A percentile compares a stretch with the other conserved stretches of the same genome.
Conservation (phyloP, 176 grass and related monocot species). For the Dactylis glomerata region DNA sequence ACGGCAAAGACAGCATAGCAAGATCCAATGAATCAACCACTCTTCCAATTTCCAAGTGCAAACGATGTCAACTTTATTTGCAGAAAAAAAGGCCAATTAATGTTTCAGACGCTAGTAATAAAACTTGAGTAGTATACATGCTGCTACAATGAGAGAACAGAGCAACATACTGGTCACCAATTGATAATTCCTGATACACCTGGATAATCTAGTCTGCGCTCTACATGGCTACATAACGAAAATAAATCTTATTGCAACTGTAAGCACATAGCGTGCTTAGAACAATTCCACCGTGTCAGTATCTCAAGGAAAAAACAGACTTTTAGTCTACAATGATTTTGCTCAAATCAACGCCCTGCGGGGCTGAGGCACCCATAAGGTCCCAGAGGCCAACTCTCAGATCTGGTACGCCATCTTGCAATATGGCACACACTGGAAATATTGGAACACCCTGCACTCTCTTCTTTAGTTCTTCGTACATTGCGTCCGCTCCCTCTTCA, state of each 20-base stretch:
- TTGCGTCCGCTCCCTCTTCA: slow-evolving; percentile 60
- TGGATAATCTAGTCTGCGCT: neutral
- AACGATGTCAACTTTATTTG: neutral
- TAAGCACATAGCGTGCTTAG: neutral
- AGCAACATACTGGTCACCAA: neutral
- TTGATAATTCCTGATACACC: neutral
- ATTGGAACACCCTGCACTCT: slow-evolving; percentile 61
- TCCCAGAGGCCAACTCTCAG: slow-evolving; percentile 63
- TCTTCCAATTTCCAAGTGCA: neutral
- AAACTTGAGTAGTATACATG: neutral
- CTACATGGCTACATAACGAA: neutral
- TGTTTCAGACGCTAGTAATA: neutral
- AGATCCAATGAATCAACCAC: neutral
- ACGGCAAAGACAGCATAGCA: neutral
- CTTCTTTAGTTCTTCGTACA: slow-evolving; percentile 57
- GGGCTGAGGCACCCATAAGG: slow-evolving; percentile 63
- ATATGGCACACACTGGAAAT: slow-evolving; percentile 80
- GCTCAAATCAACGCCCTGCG: slow-evolving; percentile 40
- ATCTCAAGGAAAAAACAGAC: neutral
- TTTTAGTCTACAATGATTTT: slow-evolving; percentile 48
- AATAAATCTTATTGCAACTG: neutral
- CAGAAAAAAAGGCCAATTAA: neutral
- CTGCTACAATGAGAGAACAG: neutral
- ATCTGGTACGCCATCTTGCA: slow-evolving; percentile 68
- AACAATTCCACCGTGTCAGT: neutral